Conservation (phyloP, 2,329 filamentous ascomycete genomes). For the Nemania sp. region DNA sequence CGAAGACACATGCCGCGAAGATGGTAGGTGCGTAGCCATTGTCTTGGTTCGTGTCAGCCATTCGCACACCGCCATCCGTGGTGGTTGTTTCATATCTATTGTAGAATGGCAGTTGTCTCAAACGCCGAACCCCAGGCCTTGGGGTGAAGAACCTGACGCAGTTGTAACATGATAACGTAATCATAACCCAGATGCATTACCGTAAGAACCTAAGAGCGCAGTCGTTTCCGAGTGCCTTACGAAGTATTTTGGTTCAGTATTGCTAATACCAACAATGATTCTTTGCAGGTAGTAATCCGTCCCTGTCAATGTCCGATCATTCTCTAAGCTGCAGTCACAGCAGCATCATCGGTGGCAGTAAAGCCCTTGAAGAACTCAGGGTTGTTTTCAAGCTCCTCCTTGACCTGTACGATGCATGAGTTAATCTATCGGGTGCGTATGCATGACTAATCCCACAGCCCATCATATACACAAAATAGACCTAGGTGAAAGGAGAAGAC, state of each 20-base stretch:
- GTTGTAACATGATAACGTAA: not conserved
- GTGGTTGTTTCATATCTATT: not conserved
- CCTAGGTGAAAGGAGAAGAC: not conserved
- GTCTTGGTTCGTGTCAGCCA: not conserved
- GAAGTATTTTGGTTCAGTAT: not conserved
- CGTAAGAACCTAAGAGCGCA: not conserved
- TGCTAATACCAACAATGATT: not conserved
- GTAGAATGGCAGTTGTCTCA: not conserved
- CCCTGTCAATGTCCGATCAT: not conserved
- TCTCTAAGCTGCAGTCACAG: constrained; percentile 40
- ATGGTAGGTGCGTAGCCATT: not conserved
- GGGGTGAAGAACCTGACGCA: not conserved
- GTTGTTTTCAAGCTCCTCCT: constrained; percentile 87
- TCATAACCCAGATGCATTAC: not conserved
- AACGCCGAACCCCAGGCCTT: not conserved
- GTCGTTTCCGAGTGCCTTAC: not conserved
- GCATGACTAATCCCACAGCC: not conserved
- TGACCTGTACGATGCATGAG: constrained; percentile 62
- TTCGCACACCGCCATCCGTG: not conserved
- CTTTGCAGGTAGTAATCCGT: not conserved
- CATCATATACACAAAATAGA: not conserved
- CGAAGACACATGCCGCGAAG: not conserved
- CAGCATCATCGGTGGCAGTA: constrained; percentile 53
- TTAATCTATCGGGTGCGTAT: not conserved
- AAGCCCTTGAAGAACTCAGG: constrained; percentile 80